Evolutionary conservation across 768 basidiomycete species (phyloP), one percentile per base, ranked within the genome.

Genomic region (Strobilomyces echinocephalus): DNA sequence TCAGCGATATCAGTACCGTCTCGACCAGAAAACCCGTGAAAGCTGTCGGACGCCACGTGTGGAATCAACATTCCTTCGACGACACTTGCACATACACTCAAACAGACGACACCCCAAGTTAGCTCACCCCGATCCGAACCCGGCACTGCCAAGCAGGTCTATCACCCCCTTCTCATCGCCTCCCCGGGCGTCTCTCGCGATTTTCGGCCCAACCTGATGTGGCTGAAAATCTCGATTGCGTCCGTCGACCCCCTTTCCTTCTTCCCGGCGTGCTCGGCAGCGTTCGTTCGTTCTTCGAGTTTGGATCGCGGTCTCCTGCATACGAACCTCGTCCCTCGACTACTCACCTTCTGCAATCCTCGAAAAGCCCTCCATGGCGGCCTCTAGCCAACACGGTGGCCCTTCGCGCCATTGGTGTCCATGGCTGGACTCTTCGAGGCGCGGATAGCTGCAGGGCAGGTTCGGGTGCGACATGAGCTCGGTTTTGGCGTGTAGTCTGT

Each of bases 61-160:
- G 60, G 60, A 45, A 14, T 56, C 55, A 21, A 51, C n/a, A n/a
- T 24, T 54, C 51, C 55, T 41, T 61, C 15, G 42, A 50, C 55
- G 48, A 60, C 45, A 44, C 30, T 40, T 45, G 28, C 48, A 12
- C 49, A 61, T 26, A 8, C 40, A 21, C 49, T 55, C 59, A 57
- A 60, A 46, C 49, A 46, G 42, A 57, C 55, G 35, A 45, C 52
- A 20, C 45, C 47, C 20, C 55, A 46, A 52, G 43, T 47, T 50
- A 49, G 49, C 55, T 53, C 55, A 51, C 56, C 60, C 7, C 26
- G 46, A 49, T 33, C 47, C 50, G 24, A 46, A 48, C 46, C 53
- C 10, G 47, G 26, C 52, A 50, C 42, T 49, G n/a, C n/a, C n/a
- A n/a, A n/a, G n/a, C n/a, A n/a, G n/a, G n/a, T n/a, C n/a, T n/a